These are phyloP conservation scores for Fraxinus latifolia DNA, from an alignment of 305 asterid genomes.

Conservation along the genomic window DNA sequence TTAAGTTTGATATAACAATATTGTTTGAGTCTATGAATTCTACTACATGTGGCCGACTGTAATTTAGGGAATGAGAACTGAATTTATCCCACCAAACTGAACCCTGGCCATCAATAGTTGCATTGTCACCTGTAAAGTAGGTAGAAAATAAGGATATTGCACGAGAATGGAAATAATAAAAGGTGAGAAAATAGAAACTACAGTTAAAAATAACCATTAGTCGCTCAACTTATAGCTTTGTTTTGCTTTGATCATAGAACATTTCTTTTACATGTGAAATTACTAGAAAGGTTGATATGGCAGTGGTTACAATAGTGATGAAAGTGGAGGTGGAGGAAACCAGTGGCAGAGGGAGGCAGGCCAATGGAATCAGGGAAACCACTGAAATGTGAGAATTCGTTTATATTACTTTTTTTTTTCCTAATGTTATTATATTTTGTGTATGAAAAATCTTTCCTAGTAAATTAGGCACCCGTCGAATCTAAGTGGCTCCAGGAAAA, in stretches of 20 bases:
- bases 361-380: background rate
- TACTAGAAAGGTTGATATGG: background rate
- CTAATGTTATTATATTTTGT: background rate
- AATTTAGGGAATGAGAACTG: constrained; percentile 56
- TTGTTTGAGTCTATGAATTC: constrained; percentile 62
- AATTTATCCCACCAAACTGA: constrained; percentile 85
- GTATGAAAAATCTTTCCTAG: background rate
- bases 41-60: constrained; percentile 86
- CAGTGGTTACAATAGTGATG: background rate
- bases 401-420: too few species aligned
- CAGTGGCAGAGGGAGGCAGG: background rate
- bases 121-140: constrained; percentile 69
- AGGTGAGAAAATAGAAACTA: background rate
- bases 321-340: background rate
- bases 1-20: constrained; percentile 78
- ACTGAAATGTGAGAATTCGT: background rate
- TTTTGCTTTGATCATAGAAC: background rate
- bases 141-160: constrained; percentile 2
- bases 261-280: background rate
- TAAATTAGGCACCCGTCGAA: background rate
- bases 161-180: background rate
- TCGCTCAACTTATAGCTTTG: background rate
- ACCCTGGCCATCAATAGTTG: constrained; percentile 95
- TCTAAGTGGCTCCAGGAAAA: background rate
- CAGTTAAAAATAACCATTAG: background rate